Base-by-base conservation (phyloP, 2,329 filamentous ascomycete species). In the Pseudogymnoascus sp. region DNA sequence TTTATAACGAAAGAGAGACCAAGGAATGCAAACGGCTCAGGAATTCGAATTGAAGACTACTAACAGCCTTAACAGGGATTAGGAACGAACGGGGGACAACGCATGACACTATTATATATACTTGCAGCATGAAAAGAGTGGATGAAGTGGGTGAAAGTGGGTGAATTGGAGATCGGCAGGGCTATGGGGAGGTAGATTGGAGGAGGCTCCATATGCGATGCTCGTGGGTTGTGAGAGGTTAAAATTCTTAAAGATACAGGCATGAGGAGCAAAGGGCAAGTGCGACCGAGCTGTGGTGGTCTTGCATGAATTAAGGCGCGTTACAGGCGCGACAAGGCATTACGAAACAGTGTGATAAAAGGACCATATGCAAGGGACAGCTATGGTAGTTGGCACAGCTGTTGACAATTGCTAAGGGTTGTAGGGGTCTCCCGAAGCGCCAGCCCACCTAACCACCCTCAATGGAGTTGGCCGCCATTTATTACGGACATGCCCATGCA, bases 41-140 rank as follows among this genome's bases (percentile, higher is more conserved):
- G 48, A 55, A 55, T 33, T 55, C 9, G 48, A 55, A 33, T 55
- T 15, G 48, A 55, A 55, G 48, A 55, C 48, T 33, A 55, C 29
- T 9, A 55, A 21, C 48, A 33, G 48, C 15, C 48, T 55, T 55
- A 33, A 55, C 48, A 55, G 48, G 48, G 48, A 55, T 55, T 55
- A 55, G 48, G 48, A 17, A 15, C n/a, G 48, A 55, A 33, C 21
- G 21, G 2, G 48, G 15, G 10, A 55, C 48, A 55, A 55, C 27
- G 44, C 44, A 55, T 55, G 44, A 55, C 44, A 55, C 44, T 55
- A 55, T 55, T 55, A 31, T 55, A 31, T 55, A 55, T 55, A 55
- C 48, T 17, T 33, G 48, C 48, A 55, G 29, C 48, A 55, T 13
- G 48, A 55, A 55, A 55, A 55, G 48, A 55, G 48, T 55, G 48